Conservation (phyloP, 23 red algal species). For the Chondrus crispus region DNA sequence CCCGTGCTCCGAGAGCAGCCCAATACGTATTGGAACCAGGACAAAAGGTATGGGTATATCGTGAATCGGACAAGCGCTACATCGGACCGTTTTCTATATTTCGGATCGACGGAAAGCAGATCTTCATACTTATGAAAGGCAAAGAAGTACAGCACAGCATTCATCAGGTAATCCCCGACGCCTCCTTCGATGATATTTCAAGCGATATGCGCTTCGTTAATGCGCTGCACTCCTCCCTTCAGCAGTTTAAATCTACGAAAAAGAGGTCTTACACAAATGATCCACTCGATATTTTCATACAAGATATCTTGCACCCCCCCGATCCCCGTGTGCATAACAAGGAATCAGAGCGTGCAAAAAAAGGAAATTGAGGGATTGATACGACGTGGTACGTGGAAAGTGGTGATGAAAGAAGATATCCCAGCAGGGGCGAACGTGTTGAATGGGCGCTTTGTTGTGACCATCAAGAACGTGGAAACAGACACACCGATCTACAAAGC, state of each 20-base stretch:
- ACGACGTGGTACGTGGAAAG: background rate
- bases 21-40: background rate
- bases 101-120: background rate
- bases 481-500: background rate
- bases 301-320: background rate
- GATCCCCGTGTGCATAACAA: background rate
- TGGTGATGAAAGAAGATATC: constrained; percentile 11
- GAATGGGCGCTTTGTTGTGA: constrained; percentile 15
- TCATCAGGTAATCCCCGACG: background rate
- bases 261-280: background rate
- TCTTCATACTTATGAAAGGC: background rate
- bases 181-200: background rate
- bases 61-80: background rate
- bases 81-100: background rate
- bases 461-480: constrained; percentile 22
- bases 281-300: background rate
- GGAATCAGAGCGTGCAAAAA: background rate
- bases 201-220: background rate
- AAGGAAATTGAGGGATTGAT: constrained; percentile 34
- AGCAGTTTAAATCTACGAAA: background rate
- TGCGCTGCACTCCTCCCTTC: too few relatives aligned
- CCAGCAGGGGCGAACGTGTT: constrained; percentile 28
- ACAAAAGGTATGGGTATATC: background rate
- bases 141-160: background rate
- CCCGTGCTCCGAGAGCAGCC: background rate